Base-by-base conservation (phyloP, 208 protist species). In the Acanthamoeba sp. region DNA sequence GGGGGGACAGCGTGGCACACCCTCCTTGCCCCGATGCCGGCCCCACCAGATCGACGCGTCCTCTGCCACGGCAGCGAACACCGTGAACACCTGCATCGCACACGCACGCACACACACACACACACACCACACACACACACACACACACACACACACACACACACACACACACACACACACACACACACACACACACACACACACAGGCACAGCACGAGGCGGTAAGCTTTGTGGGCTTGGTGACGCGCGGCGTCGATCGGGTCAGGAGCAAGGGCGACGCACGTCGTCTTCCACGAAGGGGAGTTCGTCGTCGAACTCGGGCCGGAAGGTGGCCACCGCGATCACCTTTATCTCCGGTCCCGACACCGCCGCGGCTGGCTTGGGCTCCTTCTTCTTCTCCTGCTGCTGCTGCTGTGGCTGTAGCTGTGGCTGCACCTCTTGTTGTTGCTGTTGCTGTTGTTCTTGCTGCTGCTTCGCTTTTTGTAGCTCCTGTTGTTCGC, bases 41-140 rank as follows among this genome's bases (percentile, higher is more conserved):
- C 59, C 59, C 59, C 59, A 66, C 59, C 59, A 66, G 59, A 66
- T 66, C 59, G 59, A 66, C 59, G 59, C 7, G 59, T 66, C 59
- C 59, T 66, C 59, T 14, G 59, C 59, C 59, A 32, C 59, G 20
- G 59, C 59, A 4, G 59, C 59, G 10, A 66, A 66, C 59, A 66
- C 59, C 59, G 59, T 34, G 27, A 66, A 27, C 27, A 66, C 59
- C 59, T 66, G 59, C 42, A n/a, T n/a, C n/a, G n/a, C n/a, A n/a
- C n/a, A n/a, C n/a, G n/a, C n/a, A 50, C 45, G 12, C 45, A 50
- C 45, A 50, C 45, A 50, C 45, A 50, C 45, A 50, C 45, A 12
- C 9, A 12, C 45, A 12, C 45, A 12, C 12, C 45, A 50, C 45
- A n/a, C n/a, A n/a, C n/a, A n/a, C n/a, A n/a, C n/a, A n/a, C n/a